phyloP scores from a whole-genome alignment of 257 asterid genomes.

The Salvia hispanica region DNA sequence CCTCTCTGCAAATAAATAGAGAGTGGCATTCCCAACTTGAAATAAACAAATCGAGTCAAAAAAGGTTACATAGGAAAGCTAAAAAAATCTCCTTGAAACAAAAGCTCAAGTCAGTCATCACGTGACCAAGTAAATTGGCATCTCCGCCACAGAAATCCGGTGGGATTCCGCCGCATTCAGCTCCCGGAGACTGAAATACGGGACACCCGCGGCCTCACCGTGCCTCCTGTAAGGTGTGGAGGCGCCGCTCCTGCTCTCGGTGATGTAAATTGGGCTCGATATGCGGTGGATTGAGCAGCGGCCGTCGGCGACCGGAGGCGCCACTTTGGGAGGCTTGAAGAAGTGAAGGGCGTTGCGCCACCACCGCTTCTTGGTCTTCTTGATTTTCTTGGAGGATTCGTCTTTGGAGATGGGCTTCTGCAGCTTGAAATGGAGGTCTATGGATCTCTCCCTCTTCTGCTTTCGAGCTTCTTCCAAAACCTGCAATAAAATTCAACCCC shows the following conservation, averaged over 20 bases:
- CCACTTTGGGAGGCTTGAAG: constrained; percentile 51
- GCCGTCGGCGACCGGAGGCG: constrained; percentile 13
- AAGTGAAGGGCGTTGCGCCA: constrained; percentile 73
- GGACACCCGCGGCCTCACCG: constrained; percentile 51
- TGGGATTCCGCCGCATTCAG: constrained; percentile 51
- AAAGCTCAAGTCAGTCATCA: constrained; percentile 32
- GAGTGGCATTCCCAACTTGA: constrained; percentile 22
- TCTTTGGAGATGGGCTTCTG: constrained; percentile 54
- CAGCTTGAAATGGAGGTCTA: constrained; percentile 51
- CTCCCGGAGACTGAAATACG: constrained; percentile 75
- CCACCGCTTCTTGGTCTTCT: constrained; percentile 73
- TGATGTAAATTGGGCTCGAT: constrained; percentile 69
- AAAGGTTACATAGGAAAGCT: constrained; percentile 28
- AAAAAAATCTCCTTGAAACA: constrained; percentile 10
- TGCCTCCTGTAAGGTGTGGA: constrained; percentile 49
- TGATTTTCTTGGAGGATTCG: constrained; percentile 58
- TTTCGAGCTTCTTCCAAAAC: constrained; percentile 76
- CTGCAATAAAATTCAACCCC: constrained; percentile 29
- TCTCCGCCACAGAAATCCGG: constrained; percentile 44
- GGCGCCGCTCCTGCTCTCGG: constrained; percentile 73
- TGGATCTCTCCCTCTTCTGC: constrained; percentile 45
- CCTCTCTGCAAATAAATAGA: not conserved
- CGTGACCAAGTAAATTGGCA: constrained; percentile 89
- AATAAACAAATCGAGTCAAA: not conserved
- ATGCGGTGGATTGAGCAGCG: constrained; percentile 34